A percentile compares a stretch with the other conserved stretches of the same genome.
phyloP scores from a whole-genome alignment of 352 stramenopile genomes.

The Aphanomyces euteiches region DNA sequence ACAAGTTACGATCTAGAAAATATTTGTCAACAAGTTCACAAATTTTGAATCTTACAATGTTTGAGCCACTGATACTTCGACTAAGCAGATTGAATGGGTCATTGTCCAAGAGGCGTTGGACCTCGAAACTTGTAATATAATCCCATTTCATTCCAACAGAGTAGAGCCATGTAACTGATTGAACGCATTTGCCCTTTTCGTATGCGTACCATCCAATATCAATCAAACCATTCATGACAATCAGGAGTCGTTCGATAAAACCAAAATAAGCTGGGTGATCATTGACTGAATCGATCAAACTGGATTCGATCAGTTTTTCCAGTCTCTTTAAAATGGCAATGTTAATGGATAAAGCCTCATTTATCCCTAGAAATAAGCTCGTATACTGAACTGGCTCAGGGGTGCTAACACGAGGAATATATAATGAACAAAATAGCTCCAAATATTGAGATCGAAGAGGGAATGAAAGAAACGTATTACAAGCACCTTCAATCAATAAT shows the following conservation, averaged over 20 bases:
- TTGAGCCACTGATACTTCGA: background rate
- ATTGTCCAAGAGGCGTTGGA: background rate
- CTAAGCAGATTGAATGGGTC: conserved; percentile 25
- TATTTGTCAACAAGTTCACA: background rate
- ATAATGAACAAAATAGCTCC: conserved; percentile 16
- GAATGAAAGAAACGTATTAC: conserved; percentile 12
- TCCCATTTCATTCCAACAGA: conserved; percentile 25
- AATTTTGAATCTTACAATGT: background rate
- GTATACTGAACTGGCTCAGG: conserved; percentile 20
- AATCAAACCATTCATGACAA: conserved; percentile 15
- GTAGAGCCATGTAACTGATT: conserved; percentile 9
- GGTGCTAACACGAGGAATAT: background rate
- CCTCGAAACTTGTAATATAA: background rate
- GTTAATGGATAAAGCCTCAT: background rate
- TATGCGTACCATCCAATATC: conserved; percentile 23
- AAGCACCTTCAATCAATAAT: conserved; percentile 13
- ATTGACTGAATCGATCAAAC: background rate
- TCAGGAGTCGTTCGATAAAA: conserved; percentile 16
- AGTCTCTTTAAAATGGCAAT: background rate
- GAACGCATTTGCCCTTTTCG: conserved; percentile 8
- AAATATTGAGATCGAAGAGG: conserved; percentile 13
- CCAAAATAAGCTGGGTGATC: conserved; percentile 8
- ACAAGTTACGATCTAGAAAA: conserved; percentile 16
- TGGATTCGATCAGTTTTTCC: background rate
- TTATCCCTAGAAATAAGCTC: conserved; percentile 4